Conservation (phyloP, 768 basidiomycete species). For the Lepiota venenata region DNA sequence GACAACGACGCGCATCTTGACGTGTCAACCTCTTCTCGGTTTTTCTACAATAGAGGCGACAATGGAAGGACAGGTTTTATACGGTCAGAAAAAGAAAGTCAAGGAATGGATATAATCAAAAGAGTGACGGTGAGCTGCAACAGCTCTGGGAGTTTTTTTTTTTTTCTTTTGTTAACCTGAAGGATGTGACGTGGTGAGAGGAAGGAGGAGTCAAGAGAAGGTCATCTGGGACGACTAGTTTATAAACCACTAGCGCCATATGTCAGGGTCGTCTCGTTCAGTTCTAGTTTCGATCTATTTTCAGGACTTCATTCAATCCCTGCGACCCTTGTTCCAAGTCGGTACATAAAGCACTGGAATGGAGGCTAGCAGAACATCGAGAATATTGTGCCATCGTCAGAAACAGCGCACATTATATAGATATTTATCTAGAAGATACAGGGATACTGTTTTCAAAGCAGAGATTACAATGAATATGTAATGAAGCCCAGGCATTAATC, state of each 20-base stretch:
- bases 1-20: background rate
- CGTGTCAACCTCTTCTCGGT: background rate
- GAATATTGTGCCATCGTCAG: background rate
- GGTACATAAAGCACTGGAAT: no score
- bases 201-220: background rate
- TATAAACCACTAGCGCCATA: no score
- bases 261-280: no score
- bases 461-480: background rate
- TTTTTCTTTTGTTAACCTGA: background rate
- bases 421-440: background rate
- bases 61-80: background rate
- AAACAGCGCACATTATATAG: background rate
- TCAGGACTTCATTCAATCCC: no score
- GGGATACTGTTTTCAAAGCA: background rate
- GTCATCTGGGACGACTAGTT: no score
- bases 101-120: slow-evolving; percentile 3
- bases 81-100: background rate
- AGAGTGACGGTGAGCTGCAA: background rate
- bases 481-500: slow-evolving; percentile 28
- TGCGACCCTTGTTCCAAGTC: no score
- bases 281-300: no score
- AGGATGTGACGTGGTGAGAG: background rate
- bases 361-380: background rate
- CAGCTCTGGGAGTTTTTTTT: background rate
- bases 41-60: background rate